Evolutionary conservation across 2,329 filamentous ascomycete genomes (phyloP), one percentile per base, ranked within the genome.

Genomic region (Cladosporium sphaerospermum): DNA sequence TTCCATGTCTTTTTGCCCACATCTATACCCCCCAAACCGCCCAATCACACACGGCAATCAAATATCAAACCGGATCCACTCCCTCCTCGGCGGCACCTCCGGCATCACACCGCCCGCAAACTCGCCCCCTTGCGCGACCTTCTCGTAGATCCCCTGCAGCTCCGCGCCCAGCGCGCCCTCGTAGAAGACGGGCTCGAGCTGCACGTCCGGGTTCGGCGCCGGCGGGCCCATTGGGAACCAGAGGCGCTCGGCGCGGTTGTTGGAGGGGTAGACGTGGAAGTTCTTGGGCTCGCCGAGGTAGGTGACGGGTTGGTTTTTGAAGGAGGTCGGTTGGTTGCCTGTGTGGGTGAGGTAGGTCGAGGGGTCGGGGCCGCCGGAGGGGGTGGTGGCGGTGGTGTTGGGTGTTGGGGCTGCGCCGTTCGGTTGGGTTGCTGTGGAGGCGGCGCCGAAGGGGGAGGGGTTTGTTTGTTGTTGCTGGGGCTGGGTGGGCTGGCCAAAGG

Each of bases 101-200:
- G 91, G 91, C 73, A 96, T 86, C 6, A 83, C 62, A 0, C 84
- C 85, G 34, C 82, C 82, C 40, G 79, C 76, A 67, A 95, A 96
- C 32, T 67, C 70, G 0, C 88, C 88, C 16, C 80, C 80, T 57
- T 81, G 75, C 43, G 78, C 73, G 65, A 90, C 83, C 42, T 78
- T 75, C 54, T 75, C 73, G 72, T 91, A 95, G 43, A 81, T 78
- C 36, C 75, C 75, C 63, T 80, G 80, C 37, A 82, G 54, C 13
- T 64, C 62, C 56, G 72, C 71, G 0, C 75, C 73, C 16, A 81
- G 78, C 54, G 77, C 78, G 2, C 82, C 77, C 16, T 81, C 77
- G 57, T 88, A 88, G 36, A 68, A 65, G 6, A 80, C 77, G 1
- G 74, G 68, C 0, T 76, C 76, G 2, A 80, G 69, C 64, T 88